Evolutionary conservation across 1,139 yeast genomes (phyloP).

Genomic region (Zygosaccharomyces sapae): DNA sequence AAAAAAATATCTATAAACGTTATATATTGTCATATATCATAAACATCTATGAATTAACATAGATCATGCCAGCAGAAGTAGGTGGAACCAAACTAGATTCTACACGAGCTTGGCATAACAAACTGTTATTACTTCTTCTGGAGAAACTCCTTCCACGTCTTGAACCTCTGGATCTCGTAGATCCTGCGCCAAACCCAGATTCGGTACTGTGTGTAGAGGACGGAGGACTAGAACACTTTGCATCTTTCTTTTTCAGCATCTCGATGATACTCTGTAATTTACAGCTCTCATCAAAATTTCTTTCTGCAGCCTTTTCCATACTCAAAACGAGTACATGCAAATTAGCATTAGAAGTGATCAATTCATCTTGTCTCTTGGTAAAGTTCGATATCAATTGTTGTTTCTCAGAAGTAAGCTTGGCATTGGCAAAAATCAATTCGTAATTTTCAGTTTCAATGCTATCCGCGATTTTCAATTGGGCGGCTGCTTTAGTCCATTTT

Average conservation of each 20-base stretch:
- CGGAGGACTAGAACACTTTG: background rate
- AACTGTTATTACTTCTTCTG: background rate
- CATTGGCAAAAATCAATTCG: background rate
- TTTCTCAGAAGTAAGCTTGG: background rate
- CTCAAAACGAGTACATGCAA: background rate
- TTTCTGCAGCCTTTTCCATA: constrained; percentile 1
- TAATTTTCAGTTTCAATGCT: background rate
- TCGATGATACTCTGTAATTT: background rate
- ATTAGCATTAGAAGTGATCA: background rate
- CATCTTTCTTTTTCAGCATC: background rate
- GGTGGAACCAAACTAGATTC: background rate
- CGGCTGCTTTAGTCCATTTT: background rate
- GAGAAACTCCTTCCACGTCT: constrained; percentile 3
- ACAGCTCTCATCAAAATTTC: background rate
- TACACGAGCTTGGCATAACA: background rate
- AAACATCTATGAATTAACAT: background rate
- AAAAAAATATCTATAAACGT: no score
- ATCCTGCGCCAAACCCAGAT: background rate
- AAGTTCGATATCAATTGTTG: background rate
- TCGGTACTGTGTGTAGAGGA: background rate
- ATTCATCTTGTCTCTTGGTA: background rate
- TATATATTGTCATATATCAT: background rate
- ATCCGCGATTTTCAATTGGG: background rate
- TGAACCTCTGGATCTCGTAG: background rate
- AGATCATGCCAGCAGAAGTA: background rate